Conservation (phyloP, 306 rosid genomes). For the Vachellia pachyceras region DNA sequence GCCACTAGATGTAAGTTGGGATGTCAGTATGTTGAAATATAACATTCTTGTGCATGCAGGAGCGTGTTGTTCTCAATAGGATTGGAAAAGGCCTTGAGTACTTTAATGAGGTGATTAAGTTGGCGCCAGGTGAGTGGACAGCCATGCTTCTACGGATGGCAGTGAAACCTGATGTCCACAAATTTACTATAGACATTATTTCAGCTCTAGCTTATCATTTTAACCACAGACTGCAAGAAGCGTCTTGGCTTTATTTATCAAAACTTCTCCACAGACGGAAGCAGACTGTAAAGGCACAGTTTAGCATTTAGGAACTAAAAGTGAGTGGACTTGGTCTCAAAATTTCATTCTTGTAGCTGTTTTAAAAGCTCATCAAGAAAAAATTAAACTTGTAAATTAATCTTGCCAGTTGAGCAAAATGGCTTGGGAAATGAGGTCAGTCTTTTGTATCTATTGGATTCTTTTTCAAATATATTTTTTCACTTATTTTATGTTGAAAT, state of each 20-base stretch:
- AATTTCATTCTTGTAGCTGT: not conserved
- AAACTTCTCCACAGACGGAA: constrained; percentile 63
- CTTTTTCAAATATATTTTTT: too few relatives aligned
- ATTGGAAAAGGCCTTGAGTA: constrained; percentile 66
- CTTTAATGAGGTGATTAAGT: constrained; percentile 63
- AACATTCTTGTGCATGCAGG: constrained; percentile 53
- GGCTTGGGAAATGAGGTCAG: not conserved
- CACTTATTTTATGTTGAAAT: too few relatives aligned
- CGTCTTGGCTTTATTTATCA: constrained; percentile 73
- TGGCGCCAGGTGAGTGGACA: constrained; percentile 88
- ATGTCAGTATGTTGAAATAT: constrained; percentile 5
- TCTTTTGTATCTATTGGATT: constrained; percentile 1
- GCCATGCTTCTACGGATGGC: constrained; percentile 80
- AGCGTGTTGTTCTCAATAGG: constrained; percentile 58
- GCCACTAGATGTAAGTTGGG: constrained; percentile 15
- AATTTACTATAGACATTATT: constrained; percentile 65
- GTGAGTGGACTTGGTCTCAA: constrained; percentile 8
- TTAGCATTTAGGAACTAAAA: constrained; percentile 23
- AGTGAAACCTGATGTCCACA: constrained; percentile 75
- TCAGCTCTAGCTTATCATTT: constrained; percentile 62
- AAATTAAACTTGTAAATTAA: not conserved
- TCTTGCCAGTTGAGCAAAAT: not conserved
- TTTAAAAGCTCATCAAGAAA: not conserved
- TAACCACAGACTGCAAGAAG: constrained; percentile 59
- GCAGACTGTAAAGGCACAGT: constrained; percentile 20